These are phyloP conservation scores for Crinitomyces ghanaensis DNA, from an alignment of 805 yeast genomes.

Conservation along the genomic window DNA sequence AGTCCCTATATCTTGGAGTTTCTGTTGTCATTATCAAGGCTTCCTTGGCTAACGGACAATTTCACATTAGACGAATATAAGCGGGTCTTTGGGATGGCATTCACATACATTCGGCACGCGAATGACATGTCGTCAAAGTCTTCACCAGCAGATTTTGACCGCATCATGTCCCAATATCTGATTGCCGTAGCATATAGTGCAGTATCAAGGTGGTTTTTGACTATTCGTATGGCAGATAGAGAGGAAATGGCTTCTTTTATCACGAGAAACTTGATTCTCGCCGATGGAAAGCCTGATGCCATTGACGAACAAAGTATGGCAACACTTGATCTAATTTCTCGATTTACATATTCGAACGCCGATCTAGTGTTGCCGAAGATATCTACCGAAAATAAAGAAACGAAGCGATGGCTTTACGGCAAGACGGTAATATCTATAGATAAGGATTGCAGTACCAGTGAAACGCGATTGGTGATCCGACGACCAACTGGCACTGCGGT, in stretches of 20 bases:
- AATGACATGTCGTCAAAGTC: conserved; percentile 30
- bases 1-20: conserved; percentile 70
- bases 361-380: conserved; percentile 37
- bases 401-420: conserved; percentile 51
- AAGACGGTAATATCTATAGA: conserved; percentile 44
- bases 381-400: conserved; percentile 6
- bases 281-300: conserved; percentile 22
- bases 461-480: conserved; percentile 39
- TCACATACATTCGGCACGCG: conserved; percentile 65
- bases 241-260: conserved; percentile 51
- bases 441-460: conserved; percentile 42
- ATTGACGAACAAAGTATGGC: conserved; percentile 48
- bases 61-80: conserved; percentile 69
- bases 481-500: conserved; percentile 58
- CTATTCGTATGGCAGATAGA: conserved; percentile 48
- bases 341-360: conserved; percentile 55
- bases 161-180: conserved; percentile 45
- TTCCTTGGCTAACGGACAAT: conserved; percentile 56
- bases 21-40: conserved; percentile 49
- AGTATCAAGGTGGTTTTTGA: conserved; percentile 60
- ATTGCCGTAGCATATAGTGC: conserved; percentile 55
- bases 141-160: conserved; percentile 35
- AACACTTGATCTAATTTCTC: conserved; percentile 51
- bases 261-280: conserved; percentile 41
- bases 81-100: conserved; percentile 73